Evolutionary conservation across 495 filamentous ascomycete genomes (phyloP), one percentile per base, ranked within the genome.

Genomic region (Chlorociboria aeruginascens): DNA sequence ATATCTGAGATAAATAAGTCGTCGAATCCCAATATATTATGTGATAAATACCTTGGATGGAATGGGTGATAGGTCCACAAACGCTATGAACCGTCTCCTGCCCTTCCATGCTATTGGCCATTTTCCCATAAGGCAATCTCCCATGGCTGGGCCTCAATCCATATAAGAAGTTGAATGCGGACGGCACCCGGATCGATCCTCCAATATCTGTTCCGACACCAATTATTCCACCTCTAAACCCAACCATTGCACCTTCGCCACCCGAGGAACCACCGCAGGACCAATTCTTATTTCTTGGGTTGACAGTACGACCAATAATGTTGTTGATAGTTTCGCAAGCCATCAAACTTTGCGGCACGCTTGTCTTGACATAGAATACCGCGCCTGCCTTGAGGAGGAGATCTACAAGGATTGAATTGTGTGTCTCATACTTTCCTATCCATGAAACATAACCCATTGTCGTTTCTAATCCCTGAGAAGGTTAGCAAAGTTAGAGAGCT

Each of bases 161-260:
- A 34, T 74, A 79, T 3, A 82, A 60, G 7, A 72, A 74, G 43
- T 72, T 69, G 50, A 72, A 80, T 46, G 76, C 72, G 0, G 76
- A 70, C 0, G 80, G 79, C n/a, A 82, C 66, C 3, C 79, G 67
- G 32, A 82, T 73, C 3, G 73, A 79, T 8, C 85, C 85, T 0
- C 89, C 85, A 48, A 89, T 83, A 63, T 89, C 83, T 20, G 82
- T 86, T 0, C 76, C 75, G 3, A 80, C 52, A 1, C 69, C 68
- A 30, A 69, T 49, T 0, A 60, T 49, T 30, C 64, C 65, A n/a
- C 72, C 72, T 14, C 62, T 46, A 12, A 76, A 53, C 0, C 61
- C 68, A 17, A 66, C 44, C 7, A 78, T 55, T 6, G 74, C 76
- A 13, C 69, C 75, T 58, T 81, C 78, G 45, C 77, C 77, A 1